Percentiles rank a stretch among this genome's conserved stretches.
Conservation (phyloP, 805 yeast genomes). For the Candida oleophila region DNA sequence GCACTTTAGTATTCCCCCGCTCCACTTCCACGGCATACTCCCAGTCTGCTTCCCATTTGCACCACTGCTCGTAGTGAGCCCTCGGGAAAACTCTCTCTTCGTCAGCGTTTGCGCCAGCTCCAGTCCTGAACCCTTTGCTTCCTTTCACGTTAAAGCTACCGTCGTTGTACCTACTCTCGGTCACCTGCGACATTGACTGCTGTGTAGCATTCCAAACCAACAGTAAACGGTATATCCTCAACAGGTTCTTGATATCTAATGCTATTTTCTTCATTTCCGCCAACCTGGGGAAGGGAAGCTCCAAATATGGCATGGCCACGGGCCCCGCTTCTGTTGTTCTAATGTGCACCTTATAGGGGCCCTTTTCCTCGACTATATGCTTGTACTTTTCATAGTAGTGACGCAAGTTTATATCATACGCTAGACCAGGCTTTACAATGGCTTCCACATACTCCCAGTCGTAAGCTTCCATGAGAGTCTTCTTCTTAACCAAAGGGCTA, state of each 20-base stretch:
- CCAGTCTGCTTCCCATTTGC: constrained; percentile 34
- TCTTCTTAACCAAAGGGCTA: constrained; percentile 13
- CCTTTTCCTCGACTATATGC: constrained; percentile 27
- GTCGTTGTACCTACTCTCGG: constrained; percentile 16
- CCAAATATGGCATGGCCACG: constrained; percentile 25
- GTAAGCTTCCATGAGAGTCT: constrained; percentile 26
- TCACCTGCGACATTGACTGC: constrained; percentile 5
- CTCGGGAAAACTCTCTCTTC: constrained; percentile 28
- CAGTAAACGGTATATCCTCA: constrained; percentile 19
- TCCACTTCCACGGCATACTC: constrained; percentile 23
- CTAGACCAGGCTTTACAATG: constrained; percentile 32
- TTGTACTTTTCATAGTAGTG: constrained; percentile 20
- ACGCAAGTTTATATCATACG: constrained; percentile 28
- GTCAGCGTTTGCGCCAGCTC: not conserved
- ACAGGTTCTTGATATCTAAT: constrained; percentile 31
- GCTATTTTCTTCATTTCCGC: constrained; percentile 17
- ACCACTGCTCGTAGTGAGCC: constrained; percentile 23
- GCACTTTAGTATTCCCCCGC: not conserved
- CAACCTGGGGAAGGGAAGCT: constrained; percentile 24
- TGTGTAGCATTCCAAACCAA: constrained; percentile 26
- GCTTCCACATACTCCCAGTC: constrained; percentile 31
- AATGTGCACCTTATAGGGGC: constrained; percentile 35
- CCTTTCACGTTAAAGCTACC: constrained; percentile 31
- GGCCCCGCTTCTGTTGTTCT: constrained; percentile 31
- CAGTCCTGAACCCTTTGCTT: constrained; percentile 23